phyloP scores from a whole-genome alignment of 352 stramenopile genomes.

The Pythium rishiriense region DNA sequence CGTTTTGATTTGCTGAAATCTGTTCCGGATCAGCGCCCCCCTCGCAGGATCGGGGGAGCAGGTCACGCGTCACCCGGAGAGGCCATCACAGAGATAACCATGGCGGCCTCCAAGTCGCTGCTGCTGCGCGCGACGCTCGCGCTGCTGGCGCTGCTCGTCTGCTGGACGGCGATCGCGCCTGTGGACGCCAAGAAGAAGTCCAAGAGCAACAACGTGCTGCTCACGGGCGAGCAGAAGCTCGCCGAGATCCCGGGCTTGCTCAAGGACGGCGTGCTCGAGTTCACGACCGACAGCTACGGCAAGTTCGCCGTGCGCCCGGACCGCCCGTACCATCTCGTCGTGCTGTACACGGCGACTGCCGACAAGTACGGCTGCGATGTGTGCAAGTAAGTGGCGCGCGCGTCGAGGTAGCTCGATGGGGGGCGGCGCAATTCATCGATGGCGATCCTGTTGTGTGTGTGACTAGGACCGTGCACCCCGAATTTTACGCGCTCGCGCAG shows the following conservation, averaged over 20 bases:
- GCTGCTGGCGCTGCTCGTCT: slow-evolving; percentile 40
- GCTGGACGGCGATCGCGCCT: slow-evolving; percentile 26
- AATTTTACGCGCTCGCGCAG: slow-evolving; percentile 64
- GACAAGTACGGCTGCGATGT: slow-evolving; percentile 79
- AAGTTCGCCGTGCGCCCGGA: slow-evolving; percentile 61
- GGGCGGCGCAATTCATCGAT: background rate
- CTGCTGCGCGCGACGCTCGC: slow-evolving; percentile 32
- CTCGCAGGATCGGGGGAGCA: slow-evolving; percentile 12
- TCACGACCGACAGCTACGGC: slow-evolving; percentile 57
- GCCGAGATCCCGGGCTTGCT: slow-evolving; percentile 46
- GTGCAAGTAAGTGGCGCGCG: slow-evolving; percentile 50
- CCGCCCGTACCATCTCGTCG: slow-evolving; percentile 78
- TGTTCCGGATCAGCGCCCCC: slow-evolving; percentile 20
- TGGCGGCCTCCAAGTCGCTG: slow-evolving; percentile 22
- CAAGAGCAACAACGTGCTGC: slow-evolving; percentile 18
- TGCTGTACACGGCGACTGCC: slow-evolving; percentile 74
- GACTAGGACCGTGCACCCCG: slow-evolving; percentile 55
- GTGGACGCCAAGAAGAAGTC: slow-evolving; percentile 44
- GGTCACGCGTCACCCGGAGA: slow-evolving; percentile 29
- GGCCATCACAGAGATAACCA: slow-evolving; percentile 18
- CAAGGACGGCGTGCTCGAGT: slow-evolving; percentile 60
- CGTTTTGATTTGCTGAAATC: slow-evolving; percentile 27
- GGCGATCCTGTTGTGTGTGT: background rate
- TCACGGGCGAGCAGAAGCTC: slow-evolving; percentile 67
- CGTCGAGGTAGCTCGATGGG: background rate